Percentiles rank a stretch among this genome's conserved stretches.
Evolutionary conservation across 139 green algal species (phyloP).

Genomic region (Chlorella ohadii): DNA sequence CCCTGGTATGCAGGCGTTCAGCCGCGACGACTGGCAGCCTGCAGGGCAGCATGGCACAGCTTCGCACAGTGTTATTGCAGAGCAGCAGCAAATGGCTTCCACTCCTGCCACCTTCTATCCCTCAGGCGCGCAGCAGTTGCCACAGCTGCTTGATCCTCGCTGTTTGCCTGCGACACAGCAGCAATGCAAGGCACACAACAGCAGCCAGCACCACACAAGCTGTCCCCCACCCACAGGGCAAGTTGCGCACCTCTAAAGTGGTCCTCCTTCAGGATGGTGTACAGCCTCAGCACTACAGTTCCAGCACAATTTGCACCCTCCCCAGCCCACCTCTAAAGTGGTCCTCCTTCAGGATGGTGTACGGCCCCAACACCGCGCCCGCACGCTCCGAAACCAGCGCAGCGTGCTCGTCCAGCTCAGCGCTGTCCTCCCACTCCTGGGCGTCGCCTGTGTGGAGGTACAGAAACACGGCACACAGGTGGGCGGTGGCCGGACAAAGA

Average conservation of each 20-base stretch:
- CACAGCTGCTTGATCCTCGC: too few relatives aligned
- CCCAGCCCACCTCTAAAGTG: slow-evolving; percentile 64
- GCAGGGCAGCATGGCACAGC: slow-evolving; percentile 50
- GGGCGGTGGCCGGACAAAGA: too few relatives aligned
- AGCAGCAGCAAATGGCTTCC: background rate
- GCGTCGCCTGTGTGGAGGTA: background rate
- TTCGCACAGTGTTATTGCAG: slow-evolving; percentile 27
- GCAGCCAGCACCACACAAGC: too few relatives aligned
- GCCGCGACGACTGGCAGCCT: slow-evolving; percentile 61
- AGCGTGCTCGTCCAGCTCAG: slow-evolving; percentile 26
- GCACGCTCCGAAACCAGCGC: slow-evolving; percentile 58
- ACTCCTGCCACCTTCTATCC: too few relatives aligned
- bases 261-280: slow-evolving; percentile 95
- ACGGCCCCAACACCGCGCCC: slow-evolving; percentile 74
- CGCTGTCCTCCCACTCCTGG: slow-evolving; percentile 19
- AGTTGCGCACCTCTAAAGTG: background rate
- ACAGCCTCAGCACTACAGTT: slow-evolving; percentile 78
- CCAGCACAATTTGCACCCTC: too few relatives aligned
- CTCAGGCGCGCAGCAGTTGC: too few relatives aligned
- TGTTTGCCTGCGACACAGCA: too few relatives aligned
- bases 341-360: slow-evolving; percentile 95
- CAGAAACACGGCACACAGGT: too few relatives aligned
- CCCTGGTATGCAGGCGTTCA: slow-evolving; percentile 48
- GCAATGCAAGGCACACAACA: background rate
- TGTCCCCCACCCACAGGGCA: background rate